A percentile compares a stretch with the other conserved stretches of the same genome.
Conservation (phyloP, 805 yeast species). For the Monosporozyma unispora region DNA sequence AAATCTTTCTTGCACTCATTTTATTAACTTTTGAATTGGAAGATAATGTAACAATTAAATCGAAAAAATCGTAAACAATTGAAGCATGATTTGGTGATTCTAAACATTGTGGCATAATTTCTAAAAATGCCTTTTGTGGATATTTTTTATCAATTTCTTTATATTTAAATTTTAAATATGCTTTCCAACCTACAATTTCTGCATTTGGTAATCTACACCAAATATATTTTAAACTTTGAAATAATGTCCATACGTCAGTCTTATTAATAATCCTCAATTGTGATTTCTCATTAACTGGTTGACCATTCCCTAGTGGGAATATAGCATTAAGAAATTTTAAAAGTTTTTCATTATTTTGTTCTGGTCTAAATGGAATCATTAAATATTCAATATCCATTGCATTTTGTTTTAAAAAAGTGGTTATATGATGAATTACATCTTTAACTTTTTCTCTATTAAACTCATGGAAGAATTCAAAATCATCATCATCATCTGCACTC, state of each 20-base stretch:
- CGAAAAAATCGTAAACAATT: constrained; percentile 80
- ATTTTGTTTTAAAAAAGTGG: constrained; percentile 59
- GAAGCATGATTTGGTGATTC: constrained; percentile 83
- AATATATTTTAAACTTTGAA: constrained; percentile 67
- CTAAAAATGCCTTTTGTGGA: constrained; percentile 66
- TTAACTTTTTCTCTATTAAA: constrained; percentile 60
- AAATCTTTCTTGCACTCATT: constrained; percentile 68
- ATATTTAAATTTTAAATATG: constrained; percentile 59
- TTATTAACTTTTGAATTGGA: constrained; percentile 72
- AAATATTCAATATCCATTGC: constrained; percentile 68
- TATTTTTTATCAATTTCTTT: constrained; percentile 56
- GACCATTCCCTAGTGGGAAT: constrained; percentile 48
- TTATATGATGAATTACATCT: constrained; percentile 57
- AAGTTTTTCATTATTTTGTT: constrained; percentile 51
- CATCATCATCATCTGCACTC: constrained; percentile 17
- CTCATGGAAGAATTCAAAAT: constrained; percentile 34
- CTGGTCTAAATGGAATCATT: constrained; percentile 69
- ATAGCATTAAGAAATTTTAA: constrained; percentile 47
- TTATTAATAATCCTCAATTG: constrained; percentile 35
- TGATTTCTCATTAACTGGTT: constrained; percentile 36
- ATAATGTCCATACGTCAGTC: constrained; percentile 61
- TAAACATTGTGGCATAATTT: constrained; percentile 76
- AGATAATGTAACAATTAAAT: constrained; percentile 65
- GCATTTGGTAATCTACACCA: constrained; percentile 81
- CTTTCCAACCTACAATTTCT: constrained; percentile 80